These are phyloP conservation scores for Geranium brycei DNA, from an alignment of 345 rosid species.

Conservation along the genomic window DNA sequence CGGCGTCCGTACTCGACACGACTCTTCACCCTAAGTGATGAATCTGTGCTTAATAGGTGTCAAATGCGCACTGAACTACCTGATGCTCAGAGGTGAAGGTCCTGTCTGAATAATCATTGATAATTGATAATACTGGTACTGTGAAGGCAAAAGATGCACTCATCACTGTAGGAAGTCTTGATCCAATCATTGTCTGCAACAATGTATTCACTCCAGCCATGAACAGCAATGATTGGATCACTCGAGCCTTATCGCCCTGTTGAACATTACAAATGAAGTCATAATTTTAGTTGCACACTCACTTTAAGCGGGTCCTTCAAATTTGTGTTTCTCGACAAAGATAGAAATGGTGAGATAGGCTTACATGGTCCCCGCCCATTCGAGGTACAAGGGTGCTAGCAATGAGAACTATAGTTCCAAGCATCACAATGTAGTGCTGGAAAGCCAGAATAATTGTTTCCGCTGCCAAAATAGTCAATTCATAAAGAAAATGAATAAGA, in stretches of 20 bases:
- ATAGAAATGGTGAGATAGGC: constrained; percentile 8
- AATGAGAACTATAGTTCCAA: constrained; percentile 69
- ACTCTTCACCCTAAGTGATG: no score
- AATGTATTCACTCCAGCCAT: constrained; percentile 89
- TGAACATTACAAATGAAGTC: not conserved
- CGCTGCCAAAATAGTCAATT: constrained; percentile 32
- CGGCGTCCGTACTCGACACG: no score
- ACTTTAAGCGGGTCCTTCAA: not conserved
- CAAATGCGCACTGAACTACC: constrained; percentile 18
- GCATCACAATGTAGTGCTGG: constrained; percentile 87
- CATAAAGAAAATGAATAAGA: not conserved
- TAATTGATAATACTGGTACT: constrained; percentile 64
- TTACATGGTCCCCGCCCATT: constrained; percentile 83
- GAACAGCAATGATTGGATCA: constrained; percentile 66
- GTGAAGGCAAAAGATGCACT: constrained; percentile 67
- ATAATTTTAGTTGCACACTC: not conserved
- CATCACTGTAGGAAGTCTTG: constrained; percentile 95
- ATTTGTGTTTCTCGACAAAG: not conserved
- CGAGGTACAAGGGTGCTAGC: constrained; percentile 52
- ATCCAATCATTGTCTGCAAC: constrained; percentile 71
- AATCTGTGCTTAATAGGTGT: no score
- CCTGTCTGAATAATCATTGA: constrained; percentile 49
- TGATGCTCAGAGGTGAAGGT: constrained; percentile 40
- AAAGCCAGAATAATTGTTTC: constrained; percentile 63
- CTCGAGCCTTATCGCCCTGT: constrained; percentile 86